Evolutionary conservation across 2,329 filamentous ascomycete species (phyloP).

Genomic region (Intubia oerlemansii): DNA sequence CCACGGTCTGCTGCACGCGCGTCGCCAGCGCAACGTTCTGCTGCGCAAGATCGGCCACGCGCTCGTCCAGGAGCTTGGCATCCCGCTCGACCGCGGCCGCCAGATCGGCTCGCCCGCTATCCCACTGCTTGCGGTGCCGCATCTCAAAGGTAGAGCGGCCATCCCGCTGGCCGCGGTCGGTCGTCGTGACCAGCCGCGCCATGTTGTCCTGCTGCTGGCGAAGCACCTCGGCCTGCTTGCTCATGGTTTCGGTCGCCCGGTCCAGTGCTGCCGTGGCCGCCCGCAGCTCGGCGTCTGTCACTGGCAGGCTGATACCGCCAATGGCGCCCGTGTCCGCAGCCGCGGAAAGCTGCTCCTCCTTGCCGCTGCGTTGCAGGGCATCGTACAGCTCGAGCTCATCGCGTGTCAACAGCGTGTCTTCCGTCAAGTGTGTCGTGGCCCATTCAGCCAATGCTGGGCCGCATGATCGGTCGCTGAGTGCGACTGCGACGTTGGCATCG

Average conservation of each 20-base stretch:
- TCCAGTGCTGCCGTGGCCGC: constrained; percentile 41
- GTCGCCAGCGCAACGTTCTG: constrained; percentile 23
- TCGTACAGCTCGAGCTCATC: constrained; percentile 34
- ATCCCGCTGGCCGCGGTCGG: constrained; percentile 12
- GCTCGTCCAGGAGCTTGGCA: constrained; percentile 22
- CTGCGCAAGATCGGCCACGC: constrained; percentile 26
- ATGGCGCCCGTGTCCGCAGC: background rate
- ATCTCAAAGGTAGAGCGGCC: constrained; percentile 15
- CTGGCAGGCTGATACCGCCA: constrained; percentile 17
- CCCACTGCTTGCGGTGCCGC: constrained; percentile 17
- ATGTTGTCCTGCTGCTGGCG: constrained; percentile 41
- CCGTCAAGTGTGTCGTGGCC: constrained; percentile 24
- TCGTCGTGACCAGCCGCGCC: constrained; percentile 24
- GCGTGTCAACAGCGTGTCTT: constrained; percentile 29
- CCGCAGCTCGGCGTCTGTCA: constrained; percentile 37
- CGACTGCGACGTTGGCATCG: too few species aligned
- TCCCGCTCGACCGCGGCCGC: constrained; percentile 24
- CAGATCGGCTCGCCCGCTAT: constrained; percentile 19
- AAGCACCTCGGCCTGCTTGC: constrained; percentile 39
- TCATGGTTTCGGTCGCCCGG: constrained; percentile 40
- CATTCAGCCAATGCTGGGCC: constrained; percentile 22
- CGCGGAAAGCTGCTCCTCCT: constrained; percentile 22
- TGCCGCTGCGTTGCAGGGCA: constrained; percentile 24
- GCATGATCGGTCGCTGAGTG: too few species aligned
- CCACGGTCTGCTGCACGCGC: constrained; percentile 25